Percentiles rank a stretch among this genome's conserved stretches.
Evolutionary conservation across 2,329 filamentous ascomycete species (phyloP).

Genomic region (Penicillium nordicum): DNA sequence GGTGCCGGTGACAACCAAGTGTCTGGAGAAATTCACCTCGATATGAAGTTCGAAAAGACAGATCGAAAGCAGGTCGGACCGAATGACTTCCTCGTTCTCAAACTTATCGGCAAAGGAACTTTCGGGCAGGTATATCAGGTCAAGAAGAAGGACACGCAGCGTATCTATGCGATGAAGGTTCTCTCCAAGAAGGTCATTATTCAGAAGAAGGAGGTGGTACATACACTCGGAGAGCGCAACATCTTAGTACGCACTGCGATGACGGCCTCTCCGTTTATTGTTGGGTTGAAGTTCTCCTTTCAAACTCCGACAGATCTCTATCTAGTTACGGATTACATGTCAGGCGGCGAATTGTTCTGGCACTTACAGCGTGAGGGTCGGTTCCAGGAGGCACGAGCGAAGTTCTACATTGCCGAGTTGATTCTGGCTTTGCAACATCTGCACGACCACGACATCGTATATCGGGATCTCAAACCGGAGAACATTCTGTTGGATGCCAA

Average conservation of each 20-base stretch:
- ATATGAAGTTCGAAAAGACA: conserved; percentile 78
- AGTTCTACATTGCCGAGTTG: conserved; percentile 98
- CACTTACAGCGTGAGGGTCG: conserved; percentile 95
- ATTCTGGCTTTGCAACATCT: conserved; percentile 93
- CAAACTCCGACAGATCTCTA: conserved; percentile 96
- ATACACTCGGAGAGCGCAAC: conserved; percentile 94
- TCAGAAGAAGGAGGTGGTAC: conserved; percentile 98
- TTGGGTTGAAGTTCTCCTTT: conserved; percentile 97
- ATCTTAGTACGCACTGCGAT: conserved; percentile 95
- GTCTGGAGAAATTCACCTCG: conserved; percentile 81
- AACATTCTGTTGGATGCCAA: conserved; percentile 97
- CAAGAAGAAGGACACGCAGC: conserved; percentile 89
- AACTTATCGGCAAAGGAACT: conserved; percentile 95
- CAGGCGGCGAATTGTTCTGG: conserved; percentile 96
- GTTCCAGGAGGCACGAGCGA: conserved; percentile 89
- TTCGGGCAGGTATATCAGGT: conserved; percentile 99
- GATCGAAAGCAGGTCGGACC: conserved; percentile 92
- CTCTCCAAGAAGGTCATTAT: conserved; percentile 99
- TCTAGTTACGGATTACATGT: conserved; percentile 99
- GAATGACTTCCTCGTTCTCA: conserved; percentile 91
- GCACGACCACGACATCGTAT: conserved; percentile 96
- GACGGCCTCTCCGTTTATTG: conserved; percentile 94
- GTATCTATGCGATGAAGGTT: conserved; percentile 99
- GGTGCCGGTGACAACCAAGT: conserved; percentile 75
- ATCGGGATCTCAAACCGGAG: conserved; percentile 94